Percentiles rank a stretch among this genome's conserved stretches.
These are phyloP conservation scores for Vitis cinerea DNA, from an alignment of 164 flowering plant species.

Conservation along the genomic window DNA sequence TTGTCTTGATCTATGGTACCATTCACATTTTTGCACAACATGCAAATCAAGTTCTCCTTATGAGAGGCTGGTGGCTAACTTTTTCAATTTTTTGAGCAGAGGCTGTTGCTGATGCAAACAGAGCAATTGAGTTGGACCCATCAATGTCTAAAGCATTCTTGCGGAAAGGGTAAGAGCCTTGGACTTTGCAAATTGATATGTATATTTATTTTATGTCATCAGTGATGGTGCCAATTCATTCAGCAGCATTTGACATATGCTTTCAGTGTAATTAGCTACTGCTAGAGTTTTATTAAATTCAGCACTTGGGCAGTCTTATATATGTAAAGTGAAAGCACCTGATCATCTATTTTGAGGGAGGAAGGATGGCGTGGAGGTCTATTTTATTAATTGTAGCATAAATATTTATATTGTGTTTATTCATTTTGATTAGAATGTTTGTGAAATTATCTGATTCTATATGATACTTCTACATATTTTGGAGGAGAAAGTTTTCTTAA, in stretches of 20 bases:
- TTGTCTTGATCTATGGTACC: neutral
- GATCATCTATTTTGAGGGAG: too few species aligned
- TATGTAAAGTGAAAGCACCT: too few species aligned
- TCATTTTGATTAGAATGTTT: too few species aligned
- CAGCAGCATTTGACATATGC: neutral
- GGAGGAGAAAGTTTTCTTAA: too few species aligned
- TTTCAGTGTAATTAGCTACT: neutral
- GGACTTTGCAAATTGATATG: neutral
- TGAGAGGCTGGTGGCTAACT: too few species aligned
- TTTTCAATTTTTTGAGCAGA: slow-evolving; percentile 35
- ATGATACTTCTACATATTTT: too few species aligned
- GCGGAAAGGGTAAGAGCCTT: slow-evolving; percentile 70
- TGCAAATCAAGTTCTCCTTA: too few species aligned
- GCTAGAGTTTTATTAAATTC: neutral
- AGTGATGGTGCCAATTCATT: neutral
- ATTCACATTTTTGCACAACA: too few species aligned
- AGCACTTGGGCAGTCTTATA: neutral
- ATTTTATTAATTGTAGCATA: too few species aligned
- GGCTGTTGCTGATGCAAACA: slow-evolving; percentile 84
- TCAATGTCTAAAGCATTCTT: slow-evolving; percentile 68
- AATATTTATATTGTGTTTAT: too few species aligned
- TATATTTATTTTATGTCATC: slow-evolving; percentile 1
- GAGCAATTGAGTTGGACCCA: slow-evolving; percentile 74
- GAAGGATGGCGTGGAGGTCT: too few species aligned
- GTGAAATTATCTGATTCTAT: too few species aligned